These are phyloP conservation scores for Huntiella moniliformis DNA, from an alignment of 2,329 filamentous ascomycete genomes.

Conservation along the genomic window DNA sequence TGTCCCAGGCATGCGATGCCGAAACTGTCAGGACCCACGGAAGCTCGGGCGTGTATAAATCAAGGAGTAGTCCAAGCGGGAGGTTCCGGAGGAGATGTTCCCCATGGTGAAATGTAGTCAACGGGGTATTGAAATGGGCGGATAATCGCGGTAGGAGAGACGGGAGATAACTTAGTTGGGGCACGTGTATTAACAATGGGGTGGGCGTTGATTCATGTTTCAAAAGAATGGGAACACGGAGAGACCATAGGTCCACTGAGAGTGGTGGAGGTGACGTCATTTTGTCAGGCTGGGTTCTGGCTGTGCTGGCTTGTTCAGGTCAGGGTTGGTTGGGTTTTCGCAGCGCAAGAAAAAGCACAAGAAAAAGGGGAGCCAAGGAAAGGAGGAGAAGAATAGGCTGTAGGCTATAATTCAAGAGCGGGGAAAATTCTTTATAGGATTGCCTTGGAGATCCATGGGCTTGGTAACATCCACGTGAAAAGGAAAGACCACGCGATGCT, in stretches of 20 bases:
- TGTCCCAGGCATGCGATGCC: conserved; percentile 39
- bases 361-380: too few species aligned
- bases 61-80: conserved; percentile 33
- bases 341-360: not conserved
- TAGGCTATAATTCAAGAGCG: not conserved
- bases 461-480: too few species aligned
- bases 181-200: conserved; percentile 34
- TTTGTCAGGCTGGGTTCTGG: not conserved
- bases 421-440: not conserved
- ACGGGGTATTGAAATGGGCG: conserved; percentile 32
- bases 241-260: conserved; percentile 33
- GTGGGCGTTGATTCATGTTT: conserved; percentile 29
- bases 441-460: not conserved
- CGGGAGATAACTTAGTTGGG: conserved; percentile 41
- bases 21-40: conserved; percentile 37
- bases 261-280: conserved; percentile 4
- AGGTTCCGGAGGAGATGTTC: conserved; percentile 34
- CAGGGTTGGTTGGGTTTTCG: not conserved
- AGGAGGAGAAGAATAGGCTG: too few species aligned
- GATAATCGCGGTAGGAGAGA: conserved; percentile 36
- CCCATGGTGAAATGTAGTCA: conserved; percentile 41
- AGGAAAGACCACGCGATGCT: too few species aligned
- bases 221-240: conserved; percentile 35
- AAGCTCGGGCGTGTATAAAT: conserved; percentile 35
- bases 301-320: not conserved